Percentiles rank a stretch among this genome's conserved stretches.
Evolutionary conservation across 2,329 filamentous ascomycete genomes (phyloP).

Genomic region (Xylariales sp.): DNA sequence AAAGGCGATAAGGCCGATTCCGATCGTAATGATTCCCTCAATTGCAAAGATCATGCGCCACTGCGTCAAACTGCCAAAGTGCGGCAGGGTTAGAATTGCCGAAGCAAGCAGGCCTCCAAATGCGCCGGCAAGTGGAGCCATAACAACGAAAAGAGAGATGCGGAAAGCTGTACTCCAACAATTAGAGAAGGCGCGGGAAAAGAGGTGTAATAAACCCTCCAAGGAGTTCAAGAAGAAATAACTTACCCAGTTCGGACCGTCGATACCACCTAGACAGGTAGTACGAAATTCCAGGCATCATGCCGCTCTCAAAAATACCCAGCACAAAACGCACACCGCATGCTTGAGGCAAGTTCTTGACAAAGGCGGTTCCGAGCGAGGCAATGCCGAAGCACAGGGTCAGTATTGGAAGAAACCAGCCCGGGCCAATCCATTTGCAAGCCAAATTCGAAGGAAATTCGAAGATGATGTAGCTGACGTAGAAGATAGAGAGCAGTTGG

Average conservation of each 20-base stretch:
- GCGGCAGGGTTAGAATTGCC: slow-evolving; percentile 57
- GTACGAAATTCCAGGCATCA: slow-evolving; percentile 71
- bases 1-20: slow-evolving; percentile 56
- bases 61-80: slow-evolving; percentile 33
- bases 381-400: slow-evolving; percentile 59
- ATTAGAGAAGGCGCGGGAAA: no score
- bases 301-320: slow-evolving; percentile 67
- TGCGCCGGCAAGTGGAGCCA: slow-evolving; percentile 65
- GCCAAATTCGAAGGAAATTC: slow-evolving; percentile 65
- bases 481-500: slow-evolving; percentile 62
- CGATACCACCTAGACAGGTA: slow-evolving; percentile 69
- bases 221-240: no score
- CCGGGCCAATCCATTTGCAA: slow-evolving; percentile 69
- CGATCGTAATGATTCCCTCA: slow-evolving; percentile 47
- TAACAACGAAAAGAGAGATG: slow-evolving; percentile 65
- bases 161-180: no score
- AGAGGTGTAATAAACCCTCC: no score
- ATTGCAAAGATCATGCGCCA: slow-evolving; percentile 27
- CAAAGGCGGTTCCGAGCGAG: slow-evolving; percentile 64
- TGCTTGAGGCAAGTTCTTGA: slow-evolving; percentile 44
- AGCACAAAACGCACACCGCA: slow-evolving; percentile 64
- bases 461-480: slow-evolving; percentile 69
- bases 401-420: slow-evolving; percentile 64
- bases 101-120: slow-evolving; percentile 66
- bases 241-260: no score